Evolutionary conservation across 2,329 filamentous ascomycete species (phyloP), one percentile per base, ranked within the genome.

Genomic region (Clonostachys rhizophaga): DNA sequence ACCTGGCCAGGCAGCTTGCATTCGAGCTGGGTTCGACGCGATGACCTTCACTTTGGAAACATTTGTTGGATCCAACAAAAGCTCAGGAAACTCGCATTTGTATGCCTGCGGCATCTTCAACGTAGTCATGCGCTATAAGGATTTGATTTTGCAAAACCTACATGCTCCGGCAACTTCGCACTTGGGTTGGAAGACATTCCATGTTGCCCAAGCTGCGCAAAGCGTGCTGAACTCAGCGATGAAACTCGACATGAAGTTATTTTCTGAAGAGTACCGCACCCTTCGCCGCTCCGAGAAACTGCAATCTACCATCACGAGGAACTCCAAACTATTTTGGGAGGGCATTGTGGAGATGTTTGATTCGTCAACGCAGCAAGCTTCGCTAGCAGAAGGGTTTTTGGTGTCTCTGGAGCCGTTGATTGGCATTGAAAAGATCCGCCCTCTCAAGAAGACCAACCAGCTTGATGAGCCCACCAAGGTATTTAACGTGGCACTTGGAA

Each of bases 401-500:
- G 72, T 84, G 42, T 87, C 87, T 9, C 83, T 87, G 9, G 75
- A 81, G 45, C 79, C 82, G 2, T 71, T 96, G 1, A 80, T 89
- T 17, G 83, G 86, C 0, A 72, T 96, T 17, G 91, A 96, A 62
- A 80, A 82, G 47, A 85, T 96, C 47, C 72, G 78, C 16, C 75
- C 78, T 0, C 71, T 68, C 11, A 78, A 80, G 58, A 72, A 67
- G 39, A 68, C 66, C 42, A 57, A 58, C 14, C 57, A 65, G n/a
- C 60, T 69, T 62, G 49, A 65, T 65, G 54, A 71, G 56, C 47
- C 63, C 53, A 52, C 61, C 59, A 48, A 86, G n/a, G 75, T 81
- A 30, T 97, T 95, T 74, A 97, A 97, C 59, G 68, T 76, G 42
- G 82, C 85, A 20, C 86, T 92, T 6, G 61, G 66, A 43, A 70